Percentiles rank a stretch among this genome's conserved stretches.
phyloP scores from a whole-genome alignment of 768 basidiomycete genomes.

The Tylopilus subfusipes region DNA sequence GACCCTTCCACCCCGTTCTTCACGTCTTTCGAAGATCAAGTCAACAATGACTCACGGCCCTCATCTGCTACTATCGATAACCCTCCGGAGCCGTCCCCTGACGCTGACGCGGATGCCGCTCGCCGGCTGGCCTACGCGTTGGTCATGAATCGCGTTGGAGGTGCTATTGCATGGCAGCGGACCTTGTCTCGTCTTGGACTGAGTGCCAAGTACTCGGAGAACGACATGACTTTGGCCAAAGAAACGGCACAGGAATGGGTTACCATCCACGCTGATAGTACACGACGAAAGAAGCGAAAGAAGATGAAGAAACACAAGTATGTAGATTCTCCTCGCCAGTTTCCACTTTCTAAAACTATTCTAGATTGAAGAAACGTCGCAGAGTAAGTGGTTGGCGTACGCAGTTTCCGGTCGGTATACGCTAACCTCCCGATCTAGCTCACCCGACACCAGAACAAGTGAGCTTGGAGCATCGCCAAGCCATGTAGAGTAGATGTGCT shows the following conservation, averaged over 20 bases:
- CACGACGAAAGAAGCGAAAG: constrained; percentile 80
- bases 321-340: constrained; percentile 30
- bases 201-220: constrained; percentile 46
- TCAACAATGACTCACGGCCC: constrained; percentile 26
- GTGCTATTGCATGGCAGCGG: constrained; percentile 64
- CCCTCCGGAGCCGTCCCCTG: constrained; percentile 49
- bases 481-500: not conserved
- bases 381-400: constrained; percentile 51
- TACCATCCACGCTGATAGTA: constrained; percentile 71
- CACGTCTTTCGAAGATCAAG: constrained; percentile 19
- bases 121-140: constrained; percentile 74
- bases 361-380: constrained; percentile 85
- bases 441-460: constrained; percentile 41
- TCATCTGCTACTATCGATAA: constrained; percentile 37
- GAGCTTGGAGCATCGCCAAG: constrained; percentile 4
- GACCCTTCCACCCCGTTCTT: constrained; percentile 19
- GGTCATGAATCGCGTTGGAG: constrained; percentile 62
- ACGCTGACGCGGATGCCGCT: constrained; percentile 77
- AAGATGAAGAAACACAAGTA: constrained; percentile 99
- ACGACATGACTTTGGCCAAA: constrained; percentile 48
- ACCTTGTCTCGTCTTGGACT: constrained; percentile 64
- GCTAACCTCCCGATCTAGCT: constrained; percentile 35
- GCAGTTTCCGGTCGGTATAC: not conserved
- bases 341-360: constrained; percentile 9
- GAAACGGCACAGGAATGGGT: constrained; percentile 59